Conservation (phyloP, 2,329 filamentous ascomycete genomes). For the Curvularia hawaiiensis region DNA sequence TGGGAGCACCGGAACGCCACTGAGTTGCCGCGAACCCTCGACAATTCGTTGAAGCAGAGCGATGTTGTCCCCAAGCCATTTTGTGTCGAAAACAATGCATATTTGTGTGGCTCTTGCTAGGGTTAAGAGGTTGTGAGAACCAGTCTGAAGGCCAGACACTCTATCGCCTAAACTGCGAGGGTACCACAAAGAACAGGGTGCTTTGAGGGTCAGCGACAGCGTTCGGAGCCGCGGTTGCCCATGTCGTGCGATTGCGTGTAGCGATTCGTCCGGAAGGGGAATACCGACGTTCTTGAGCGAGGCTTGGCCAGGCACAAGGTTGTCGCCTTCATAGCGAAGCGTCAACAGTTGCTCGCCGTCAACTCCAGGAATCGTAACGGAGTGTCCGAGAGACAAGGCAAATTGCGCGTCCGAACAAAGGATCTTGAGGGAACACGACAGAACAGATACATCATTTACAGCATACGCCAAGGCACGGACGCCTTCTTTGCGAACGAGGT, state of each 20-base stretch:
- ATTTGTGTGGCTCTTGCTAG: slow-evolving; percentile 7
- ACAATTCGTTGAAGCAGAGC: slow-evolving; percentile 1
- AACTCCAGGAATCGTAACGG: background rate
- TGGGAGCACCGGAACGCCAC: slow-evolving; percentile 2
- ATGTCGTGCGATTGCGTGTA: slow-evolving; percentile 8
- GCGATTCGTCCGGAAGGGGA: background rate
- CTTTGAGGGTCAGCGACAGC: slow-evolving; percentile 7
- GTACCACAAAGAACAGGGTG: slow-evolving; percentile 11
- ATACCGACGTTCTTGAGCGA: slow-evolving; percentile 1
- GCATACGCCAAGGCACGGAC: slow-evolving; percentile 8
- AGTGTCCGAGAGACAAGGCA: slow-evolving; percentile 5
- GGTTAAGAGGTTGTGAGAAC: slow-evolving; percentile 2
- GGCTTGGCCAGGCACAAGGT: slow-evolving; percentile 5
- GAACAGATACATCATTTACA: slow-evolving; percentile 7
- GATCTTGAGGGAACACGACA: slow-evolving; percentile 7
- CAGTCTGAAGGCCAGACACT: background rate
- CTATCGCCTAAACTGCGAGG: slow-evolving; percentile 1
- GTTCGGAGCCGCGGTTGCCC: slow-evolving; percentile 7
- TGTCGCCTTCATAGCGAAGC: slow-evolving; percentile 11
- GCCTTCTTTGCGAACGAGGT: slow-evolving; percentile 12
- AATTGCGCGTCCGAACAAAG: slow-evolving; percentile 6
- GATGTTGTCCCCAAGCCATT: slow-evolving; percentile 6
- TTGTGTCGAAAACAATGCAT: slow-evolving; percentile 7
- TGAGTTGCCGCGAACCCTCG: slow-evolving; percentile 2
- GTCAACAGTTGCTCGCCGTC: slow-evolving; percentile 5